phyloP scores from a whole-genome alignment of 306 rosid species.

The Sicyos edulis region DNA sequence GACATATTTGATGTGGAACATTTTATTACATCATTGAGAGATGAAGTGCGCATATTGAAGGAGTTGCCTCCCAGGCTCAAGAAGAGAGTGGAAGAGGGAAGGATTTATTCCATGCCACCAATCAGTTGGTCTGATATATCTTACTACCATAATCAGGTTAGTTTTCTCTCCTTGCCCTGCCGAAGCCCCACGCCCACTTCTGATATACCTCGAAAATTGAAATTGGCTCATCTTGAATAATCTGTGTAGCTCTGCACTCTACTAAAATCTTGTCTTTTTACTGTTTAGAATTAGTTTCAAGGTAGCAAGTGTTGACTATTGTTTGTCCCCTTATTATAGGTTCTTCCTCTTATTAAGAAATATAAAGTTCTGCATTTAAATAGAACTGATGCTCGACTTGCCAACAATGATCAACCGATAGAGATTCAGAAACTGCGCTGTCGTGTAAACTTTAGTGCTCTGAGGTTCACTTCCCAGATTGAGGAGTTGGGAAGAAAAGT shows the following conservation, averaged over 20 bases:
- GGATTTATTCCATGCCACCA: too few species aligned
- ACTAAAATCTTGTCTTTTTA: not conserved
- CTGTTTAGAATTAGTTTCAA: slow-evolving; percentile 17
- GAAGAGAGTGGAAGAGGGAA: slow-evolving; percentile 60
- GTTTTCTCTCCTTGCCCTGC: not conserved
- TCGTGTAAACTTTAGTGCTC: slow-evolving; percentile 82
- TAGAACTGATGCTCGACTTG: slow-evolving; percentile 90
- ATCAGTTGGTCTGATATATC: too few species aligned
- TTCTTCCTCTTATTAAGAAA: slow-evolving; percentile 81
- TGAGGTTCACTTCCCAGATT: slow-evolving; percentile 89
- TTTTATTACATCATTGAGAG: slow-evolving; percentile 90
- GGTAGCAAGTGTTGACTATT: not conserved
- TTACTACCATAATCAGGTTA: too few species aligned
- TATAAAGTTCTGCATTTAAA: slow-evolving; percentile 88
- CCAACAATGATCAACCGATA: slow-evolving; percentile 79
- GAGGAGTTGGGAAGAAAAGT: slow-evolving; percentile 91
- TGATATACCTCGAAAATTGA: not conserved
- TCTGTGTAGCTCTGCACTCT: not conserved
- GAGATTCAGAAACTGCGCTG: slow-evolving; percentile 90
- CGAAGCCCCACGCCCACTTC: too few species aligned
- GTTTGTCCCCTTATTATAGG: slow-evolving; percentile 30
- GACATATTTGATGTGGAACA: slow-evolving; percentile 93
- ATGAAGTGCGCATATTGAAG: slow-evolving; percentile 90
- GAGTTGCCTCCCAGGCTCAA: slow-evolving; percentile 91
- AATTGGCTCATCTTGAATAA: not conserved